Conservation (phyloP, 805 yeast genomes). For the Zygoascus tannicola region DNA sequence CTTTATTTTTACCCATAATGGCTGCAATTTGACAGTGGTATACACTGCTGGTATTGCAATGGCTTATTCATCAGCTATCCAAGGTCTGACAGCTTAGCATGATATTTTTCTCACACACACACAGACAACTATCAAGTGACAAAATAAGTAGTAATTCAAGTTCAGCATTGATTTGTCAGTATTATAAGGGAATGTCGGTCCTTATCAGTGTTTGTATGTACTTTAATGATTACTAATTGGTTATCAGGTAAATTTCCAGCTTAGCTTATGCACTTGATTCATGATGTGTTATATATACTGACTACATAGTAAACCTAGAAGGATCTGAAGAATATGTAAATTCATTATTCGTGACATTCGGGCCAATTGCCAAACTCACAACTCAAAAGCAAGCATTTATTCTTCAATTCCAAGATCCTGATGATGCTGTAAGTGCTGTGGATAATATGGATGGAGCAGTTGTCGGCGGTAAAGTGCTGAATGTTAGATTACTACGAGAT, state of each 20-base stretch:
- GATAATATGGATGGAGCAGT: conserved; percentile 26
- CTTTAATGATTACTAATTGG: too few relatives aligned
- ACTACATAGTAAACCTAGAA: neutral
- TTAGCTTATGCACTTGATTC: neutral
- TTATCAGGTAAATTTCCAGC: too few relatives aligned
- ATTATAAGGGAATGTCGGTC: neutral
- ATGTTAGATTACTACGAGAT: neutral
- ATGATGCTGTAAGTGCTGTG: conserved; percentile 28
- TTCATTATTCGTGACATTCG: conserved; percentile 25
- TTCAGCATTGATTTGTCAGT: too few relatives aligned
- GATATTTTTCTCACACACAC: too few relatives aligned
- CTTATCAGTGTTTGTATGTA: conserved; percentile 5
- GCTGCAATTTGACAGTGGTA: too few relatives aligned
- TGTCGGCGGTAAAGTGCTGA: conserved; percentile 16
- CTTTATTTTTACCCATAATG: too few relatives aligned
- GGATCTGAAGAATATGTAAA: conserved; percentile 16
- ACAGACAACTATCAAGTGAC: too few relatives aligned
- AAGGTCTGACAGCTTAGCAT: too few relatives aligned
- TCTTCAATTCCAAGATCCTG: conserved; percentile 21
- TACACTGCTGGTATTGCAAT: too few relatives aligned
- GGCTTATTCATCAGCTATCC: too few relatives aligned
- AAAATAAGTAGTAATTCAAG: too few relatives aligned
- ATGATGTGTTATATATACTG: neutral
- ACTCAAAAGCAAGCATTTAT: conserved; percentile 20
- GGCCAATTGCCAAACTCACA: conserved; percentile 22